These are phyloP conservation scores for Citrullus mucosospermus DNA, from an alignment of 306 rosid species.

Conservation along the genomic window DNA sequence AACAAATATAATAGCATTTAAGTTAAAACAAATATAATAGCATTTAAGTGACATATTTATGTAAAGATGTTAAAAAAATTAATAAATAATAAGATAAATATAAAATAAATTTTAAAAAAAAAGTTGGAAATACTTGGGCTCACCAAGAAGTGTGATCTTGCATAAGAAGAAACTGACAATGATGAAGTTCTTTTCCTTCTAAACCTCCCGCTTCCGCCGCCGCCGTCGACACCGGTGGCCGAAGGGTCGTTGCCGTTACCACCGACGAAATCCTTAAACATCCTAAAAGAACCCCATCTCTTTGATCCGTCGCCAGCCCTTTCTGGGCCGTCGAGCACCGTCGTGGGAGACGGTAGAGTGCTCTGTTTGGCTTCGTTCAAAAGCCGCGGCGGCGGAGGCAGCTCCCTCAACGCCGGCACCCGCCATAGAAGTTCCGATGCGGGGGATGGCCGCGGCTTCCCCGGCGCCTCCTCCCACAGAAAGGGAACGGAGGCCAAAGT, in stretches of 20 bases:
- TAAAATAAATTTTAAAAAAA: too few species aligned
- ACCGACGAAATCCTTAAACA: background rate
- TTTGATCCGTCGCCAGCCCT: background rate
- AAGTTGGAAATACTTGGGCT: background rate
- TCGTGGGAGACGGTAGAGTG: background rate
- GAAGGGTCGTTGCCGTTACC: background rate
- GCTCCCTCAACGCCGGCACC: conserved; percentile 10
- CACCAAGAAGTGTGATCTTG: conserved; percentile 8
- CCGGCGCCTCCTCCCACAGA: conserved; percentile 95
- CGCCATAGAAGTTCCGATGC: conserved; percentile 14
- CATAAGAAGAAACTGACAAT: background rate
- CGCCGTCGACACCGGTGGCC: background rate
- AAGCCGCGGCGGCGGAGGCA: conserved; percentile 9
- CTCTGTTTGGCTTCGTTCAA: background rate
- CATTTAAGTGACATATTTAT: too few species aligned
- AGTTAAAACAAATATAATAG: too few species aligned
- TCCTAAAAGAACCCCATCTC: background rate
- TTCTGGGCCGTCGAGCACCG: background rate
- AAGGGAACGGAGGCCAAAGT: conserved; percentile 58
- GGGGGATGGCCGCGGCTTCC: conserved; percentile 45
- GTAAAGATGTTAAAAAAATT: too few species aligned
- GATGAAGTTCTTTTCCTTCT: background rate
- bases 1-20: too few species aligned
- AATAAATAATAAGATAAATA: too few species aligned
- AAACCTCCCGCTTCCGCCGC: background rate